A percentile compares a stretch with the other conserved stretches of the same genome.
Evolutionary conservation across 805 yeast genomes (phyloP).

Genomic region (Cyberlindnera xishuangbannaensis): DNA sequence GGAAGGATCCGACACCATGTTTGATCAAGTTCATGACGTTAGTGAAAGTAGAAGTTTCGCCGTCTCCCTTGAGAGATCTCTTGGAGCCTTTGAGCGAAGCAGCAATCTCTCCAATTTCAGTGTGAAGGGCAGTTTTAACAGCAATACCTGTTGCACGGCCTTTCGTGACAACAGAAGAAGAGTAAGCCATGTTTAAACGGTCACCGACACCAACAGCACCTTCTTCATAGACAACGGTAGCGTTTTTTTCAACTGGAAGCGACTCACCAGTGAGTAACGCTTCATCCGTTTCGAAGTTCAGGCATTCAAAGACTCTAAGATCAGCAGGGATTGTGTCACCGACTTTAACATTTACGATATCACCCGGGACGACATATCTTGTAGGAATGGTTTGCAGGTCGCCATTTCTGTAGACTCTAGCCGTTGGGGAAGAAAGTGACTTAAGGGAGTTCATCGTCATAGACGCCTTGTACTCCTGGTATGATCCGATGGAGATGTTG

Average conservation of each 20-base stretch:
- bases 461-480: conserved; percentile 71
- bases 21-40: conserved; percentile 37
- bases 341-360: conserved; percentile 52
- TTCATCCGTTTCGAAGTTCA: conserved; percentile 68
- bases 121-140: conserved; percentile 58
- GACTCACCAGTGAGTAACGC: conserved; percentile 65
- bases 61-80: conserved; percentile 37
- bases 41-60: conserved; percentile 32
- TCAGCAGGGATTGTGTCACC: conserved; percentile 81
- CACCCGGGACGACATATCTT: conserved; percentile 68
- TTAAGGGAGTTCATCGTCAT: conserved; percentile 72
- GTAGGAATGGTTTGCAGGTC: conserved; percentile 51
- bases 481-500: conserved; percentile 60
- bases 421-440: conserved; percentile 64
- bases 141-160: conserved; percentile 72
- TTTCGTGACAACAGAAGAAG: conserved; percentile 64
- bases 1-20: conserved; percentile 57
- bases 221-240: conserved; percentile 32
- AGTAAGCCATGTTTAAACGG: conserved; percentile 62
- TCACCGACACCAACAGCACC: conserved; percentile 66
- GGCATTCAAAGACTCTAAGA: conserved; percentile 47
- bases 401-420: conserved; percentile 60
- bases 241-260: conserved; percentile 54
- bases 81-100: conserved; percentile 42
- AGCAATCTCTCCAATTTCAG: conserved; percentile 76